Percentiles rank a stretch among this genome's conserved stretches.
phyloP scores from a whole-genome alignment of 495 filamentous ascomycete genomes.

The Hyaloscypha variabilis region DNA sequence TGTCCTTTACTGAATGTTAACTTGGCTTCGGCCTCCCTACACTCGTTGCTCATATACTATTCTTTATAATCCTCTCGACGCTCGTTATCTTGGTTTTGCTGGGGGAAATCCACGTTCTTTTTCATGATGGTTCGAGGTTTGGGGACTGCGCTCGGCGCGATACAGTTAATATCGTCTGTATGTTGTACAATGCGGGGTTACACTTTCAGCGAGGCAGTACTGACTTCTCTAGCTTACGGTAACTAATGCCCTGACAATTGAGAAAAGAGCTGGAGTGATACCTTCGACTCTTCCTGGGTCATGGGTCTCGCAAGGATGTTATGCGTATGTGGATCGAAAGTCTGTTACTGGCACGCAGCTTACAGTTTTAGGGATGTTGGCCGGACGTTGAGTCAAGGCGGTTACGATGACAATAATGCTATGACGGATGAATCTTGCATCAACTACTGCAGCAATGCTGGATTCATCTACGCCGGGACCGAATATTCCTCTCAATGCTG shows the following conservation, averaged over 20 bases:
- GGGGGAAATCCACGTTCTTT: background rate
- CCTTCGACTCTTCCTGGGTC: slow-evolving; percentile 25
- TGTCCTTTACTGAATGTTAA: background rate
- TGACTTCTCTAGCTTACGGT: background rate
- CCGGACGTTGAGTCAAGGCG: slow-evolving; percentile 5
- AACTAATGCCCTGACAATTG: background rate
- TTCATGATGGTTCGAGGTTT: slow-evolving; percentile 1
- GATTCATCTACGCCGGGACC: slow-evolving; percentile 43
- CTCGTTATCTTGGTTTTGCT: background rate
- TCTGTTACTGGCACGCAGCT: background rate
- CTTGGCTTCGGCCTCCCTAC: background rate
- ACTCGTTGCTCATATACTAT: background rate
- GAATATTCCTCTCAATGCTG: slow-evolving; percentile 38
- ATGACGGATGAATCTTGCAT: slow-evolving; percentile 48
- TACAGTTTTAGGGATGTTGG: slow-evolving; percentile 7
- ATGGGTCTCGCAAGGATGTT: slow-evolving; percentile 31
- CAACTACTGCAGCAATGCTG: slow-evolving; percentile 36
- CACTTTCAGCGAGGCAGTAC: background rate
- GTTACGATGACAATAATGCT: slow-evolving; percentile 16
- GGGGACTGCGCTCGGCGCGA: background rate
- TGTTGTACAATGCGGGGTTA: background rate
- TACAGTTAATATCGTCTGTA: background rate
- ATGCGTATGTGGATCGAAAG: slow-evolving; percentile 12
- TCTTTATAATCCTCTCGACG: background rate
- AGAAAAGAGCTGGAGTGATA: slow-evolving; percentile 17